Evolutionary conservation across 768 basidiomycete species (phyloP).

Genomic region (Calocybe indica): DNA sequence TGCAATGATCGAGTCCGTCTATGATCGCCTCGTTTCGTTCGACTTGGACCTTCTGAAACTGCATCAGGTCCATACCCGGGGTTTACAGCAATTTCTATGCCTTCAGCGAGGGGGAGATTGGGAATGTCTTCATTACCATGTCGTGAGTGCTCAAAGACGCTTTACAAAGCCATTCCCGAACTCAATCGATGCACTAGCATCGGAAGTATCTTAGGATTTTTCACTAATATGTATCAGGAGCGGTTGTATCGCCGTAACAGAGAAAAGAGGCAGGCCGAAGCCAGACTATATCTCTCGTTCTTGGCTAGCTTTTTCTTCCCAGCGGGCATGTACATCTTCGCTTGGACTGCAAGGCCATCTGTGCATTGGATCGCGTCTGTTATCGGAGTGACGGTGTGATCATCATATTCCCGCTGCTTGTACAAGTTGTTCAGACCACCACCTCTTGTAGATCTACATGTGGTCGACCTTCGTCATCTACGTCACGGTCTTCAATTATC

Average conservation of each 20-base stretch:
- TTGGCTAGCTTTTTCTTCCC: conserved; percentile 50
- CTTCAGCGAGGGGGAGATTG: conserved; percentile 55
- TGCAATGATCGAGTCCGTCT: conserved; percentile 52
- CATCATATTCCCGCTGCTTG: background rate
- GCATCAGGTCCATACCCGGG: conserved; percentile 44
- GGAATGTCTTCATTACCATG: conserved; percentile 54
- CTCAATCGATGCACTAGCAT: conserved; percentile 31
- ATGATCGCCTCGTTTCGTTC: background rate
- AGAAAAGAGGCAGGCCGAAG: conserved; percentile 37
- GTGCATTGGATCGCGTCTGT: conserved; percentile 59
- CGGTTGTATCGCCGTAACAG: conserved; percentile 24
- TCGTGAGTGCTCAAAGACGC: conserved; percentile 29
- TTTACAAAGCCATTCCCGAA: background rate
- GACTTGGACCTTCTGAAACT: background rate
- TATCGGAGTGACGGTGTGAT: conserved; percentile 41
- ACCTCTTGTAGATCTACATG: conserved; percentile 36
- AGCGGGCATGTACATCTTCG: conserved; percentile 64
- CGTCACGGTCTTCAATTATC: conserved; percentile 49
- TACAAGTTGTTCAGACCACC: background rate
- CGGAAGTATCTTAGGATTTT: conserved; percentile 44
- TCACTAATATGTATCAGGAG: conserved; percentile 42
- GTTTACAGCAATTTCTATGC: conserved; percentile 51
- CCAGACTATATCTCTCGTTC: conserved; percentile 54
- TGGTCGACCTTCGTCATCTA: conserved; percentile 49
- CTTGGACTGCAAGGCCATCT: conserved; percentile 51